Base-by-base conservation (phyloP, 441 rosid genomes). In the Adansonia gregorii region DNA sequence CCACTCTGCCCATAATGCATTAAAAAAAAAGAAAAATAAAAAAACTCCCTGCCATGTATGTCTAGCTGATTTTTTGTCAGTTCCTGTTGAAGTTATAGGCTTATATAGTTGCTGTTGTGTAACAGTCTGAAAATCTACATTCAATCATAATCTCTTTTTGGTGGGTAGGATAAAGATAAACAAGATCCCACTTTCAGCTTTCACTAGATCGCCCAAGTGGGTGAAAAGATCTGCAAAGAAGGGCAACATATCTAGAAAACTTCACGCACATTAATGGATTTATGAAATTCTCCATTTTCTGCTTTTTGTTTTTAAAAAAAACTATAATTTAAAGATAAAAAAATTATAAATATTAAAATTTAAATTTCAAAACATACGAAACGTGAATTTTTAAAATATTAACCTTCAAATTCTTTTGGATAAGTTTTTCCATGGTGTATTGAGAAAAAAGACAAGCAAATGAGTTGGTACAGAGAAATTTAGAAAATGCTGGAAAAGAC, bases 141-240 rank as follows among this genome's bases (percentile, higher is more conserved):
- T 84, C 78, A 72, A 67, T 84, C 80, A 61, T 35, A 35, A 55
- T 14, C 41, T 72, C 80, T 64, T 79, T 76, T 59, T 70, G 78
- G 80, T 76, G 70, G 74, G 49, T 66, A 56, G 35, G 69, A 64
- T 39, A 69, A 24, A 67, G 41, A 4, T 35, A 35, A 35, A 35
- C 66, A 22, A 67, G 61, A 69, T 35, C 78, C 84, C 41, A 81
- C 81, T 19, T 76, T 65, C 73, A 55, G 56, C 51, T 45, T 43
- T 66, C 43, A 54, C 70, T 71, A 19, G 54, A 63, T 63, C 46
- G 6, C 19, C 41, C 46, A 63, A 12, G 6, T 31, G 19, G 67
- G 54, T 22, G 46, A 77, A 54, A 49, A 43, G 54, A 22, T 54
- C 19, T 43, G 74, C 17, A n/a, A 15, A 45, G 45, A 63, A 64